These are phyloP conservation scores for Fusarium graminum DNA, from an alignment of 2,329 filamentous ascomycete species.

Conservation along the genomic window DNA sequence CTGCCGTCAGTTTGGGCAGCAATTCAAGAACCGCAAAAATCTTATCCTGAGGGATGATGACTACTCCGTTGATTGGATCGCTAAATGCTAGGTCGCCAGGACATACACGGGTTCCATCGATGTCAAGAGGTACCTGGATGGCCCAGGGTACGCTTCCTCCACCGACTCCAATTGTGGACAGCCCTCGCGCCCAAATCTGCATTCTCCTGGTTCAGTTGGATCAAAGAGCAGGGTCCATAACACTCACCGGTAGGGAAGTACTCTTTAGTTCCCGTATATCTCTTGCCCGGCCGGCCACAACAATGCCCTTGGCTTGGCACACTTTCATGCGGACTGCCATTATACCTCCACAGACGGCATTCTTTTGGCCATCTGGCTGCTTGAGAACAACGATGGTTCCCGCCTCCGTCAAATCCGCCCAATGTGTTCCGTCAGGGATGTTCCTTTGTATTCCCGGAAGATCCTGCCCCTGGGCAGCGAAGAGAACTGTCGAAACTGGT, in stretches of 20 bases:
- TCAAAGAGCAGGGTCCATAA: conserved; percentile 15
- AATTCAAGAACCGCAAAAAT: conserved; percentile 71
- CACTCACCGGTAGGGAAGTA: conserved; percentile 68
- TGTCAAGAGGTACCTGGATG: conserved; percentile 59
- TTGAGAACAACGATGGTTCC: conserved; percentile 75
- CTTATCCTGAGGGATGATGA: conserved; percentile 73
- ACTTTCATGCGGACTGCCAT: conserved; percentile 78
- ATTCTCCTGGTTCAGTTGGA: conserved; percentile 38
- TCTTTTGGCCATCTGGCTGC: conserved; percentile 74
- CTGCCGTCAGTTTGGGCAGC: conserved; percentile 63
- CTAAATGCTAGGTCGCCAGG: conserved; percentile 77
- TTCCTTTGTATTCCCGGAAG: conserved; percentile 56
- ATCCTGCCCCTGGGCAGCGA: conserved; percentile 68
- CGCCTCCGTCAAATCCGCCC: conserved; percentile 73
- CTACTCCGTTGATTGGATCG: conserved; percentile 77
- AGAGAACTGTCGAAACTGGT: conserved; percentile 72
- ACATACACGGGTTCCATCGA: conserved; percentile 58
- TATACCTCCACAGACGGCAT: conserved; percentile 81
- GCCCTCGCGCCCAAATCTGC: conserved; percentile 68
- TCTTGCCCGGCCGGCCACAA: conserved; percentile 77
- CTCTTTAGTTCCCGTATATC: conserved; percentile 72
- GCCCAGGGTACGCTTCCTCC: conserved; percentile 69
- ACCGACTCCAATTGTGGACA: conserved; percentile 70
- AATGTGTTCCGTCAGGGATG: conserved; percentile 72
- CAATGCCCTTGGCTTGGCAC: conserved; percentile 69